Evolutionary conservation across 2,329 filamentous ascomycete genomes (phyloP), one percentile per base, ranked within the genome.

Genomic region (Aspergillus sp.): DNA sequence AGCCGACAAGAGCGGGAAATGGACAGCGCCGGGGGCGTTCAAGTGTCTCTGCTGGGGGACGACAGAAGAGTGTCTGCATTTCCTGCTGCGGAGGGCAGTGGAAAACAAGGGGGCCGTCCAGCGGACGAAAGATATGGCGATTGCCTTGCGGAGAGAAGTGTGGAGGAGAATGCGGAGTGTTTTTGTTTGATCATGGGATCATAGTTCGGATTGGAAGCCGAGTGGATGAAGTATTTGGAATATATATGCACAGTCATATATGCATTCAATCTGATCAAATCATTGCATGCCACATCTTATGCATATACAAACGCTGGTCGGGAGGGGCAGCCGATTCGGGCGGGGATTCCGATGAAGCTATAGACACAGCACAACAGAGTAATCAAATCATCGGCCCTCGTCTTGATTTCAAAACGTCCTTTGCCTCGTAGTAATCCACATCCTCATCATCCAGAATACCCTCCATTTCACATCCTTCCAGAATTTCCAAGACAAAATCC

Each of bases 71-170:
- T 79, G 76, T 51, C 58, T 79, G 48, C 75, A 77, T 53, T 80
- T 76, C 39, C 46, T 65, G 33, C 65, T 85, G 33, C 68, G 84
- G 30, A 71, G 83, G 32, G 81, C 82, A 26, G 75, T 87, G 43
- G 85, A 88, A 71, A 88, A 88, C 68, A 77, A 77, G 51, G 84
- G 86, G 51, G 83, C 85, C 3, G 77, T 86, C 36, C 70, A 78
- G 60, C 67, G 84, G 45, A 88, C 84, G 27, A 72, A 67, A 49
- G 75, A 75, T 38, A 82, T 80, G 7, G 72, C 82, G 11, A 72
- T 82, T 57, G 82, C 83, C 7, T 81, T 86, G 73, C 76, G 75
- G 59, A 60, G 58, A 1, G 85, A 88, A 67, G 54, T 86, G 37
- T 68, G 74, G 57, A 40, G 29, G 38, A 39, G 27, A 19, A 19